Percentiles rank a stretch among this genome's conserved stretches.
phyloP scores from a whole-genome alignment of 1,284 basidiomycete genomes.

The Rhodotorula sp. region DNA sequence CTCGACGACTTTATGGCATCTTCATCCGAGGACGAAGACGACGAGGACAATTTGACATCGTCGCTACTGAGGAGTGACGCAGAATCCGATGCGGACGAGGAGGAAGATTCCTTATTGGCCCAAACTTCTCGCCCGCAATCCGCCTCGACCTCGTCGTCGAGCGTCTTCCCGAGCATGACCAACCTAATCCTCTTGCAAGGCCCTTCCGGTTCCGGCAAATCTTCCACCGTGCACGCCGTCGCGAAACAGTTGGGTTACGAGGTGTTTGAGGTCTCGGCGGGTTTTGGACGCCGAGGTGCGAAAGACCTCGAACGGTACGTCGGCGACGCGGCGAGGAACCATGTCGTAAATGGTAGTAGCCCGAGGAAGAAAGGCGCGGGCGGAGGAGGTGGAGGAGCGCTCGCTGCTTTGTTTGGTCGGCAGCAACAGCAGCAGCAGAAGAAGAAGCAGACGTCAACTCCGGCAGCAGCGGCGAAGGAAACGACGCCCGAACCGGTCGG shows the following conservation, averaged over 20 bases:
- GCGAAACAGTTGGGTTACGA: slow-evolving; percentile 92
- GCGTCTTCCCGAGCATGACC: slow-evolving; percentile 58
- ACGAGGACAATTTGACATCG: slow-evolving; percentile 18
- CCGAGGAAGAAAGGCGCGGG: slow-evolving; percentile 18
- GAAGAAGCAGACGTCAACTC: neutral
- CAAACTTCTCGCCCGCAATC: too few relatives aligned
- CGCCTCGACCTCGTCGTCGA: neutral
- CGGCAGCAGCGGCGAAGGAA: slow-evolving; percentile 11
- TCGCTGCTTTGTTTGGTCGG: slow-evolving; percentile 22
- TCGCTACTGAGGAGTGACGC: slow-evolving; percentile 16
- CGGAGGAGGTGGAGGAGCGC: slow-evolving; percentile 2
- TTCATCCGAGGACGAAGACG: slow-evolving; percentile 45
- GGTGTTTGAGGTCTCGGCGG: slow-evolving; percentile 96
- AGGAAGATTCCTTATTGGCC: slow-evolving; percentile 6
- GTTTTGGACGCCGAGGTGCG: slow-evolving; percentile 80
- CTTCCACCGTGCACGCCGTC: slow-evolving; percentile 86
- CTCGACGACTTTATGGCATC: slow-evolving; percentile 47
- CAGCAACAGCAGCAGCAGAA: slow-evolving; percentile 3
- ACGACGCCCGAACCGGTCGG: neutral
- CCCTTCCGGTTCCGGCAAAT: slow-evolving; percentile 84
- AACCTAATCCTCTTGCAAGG: slow-evolving; percentile 84
- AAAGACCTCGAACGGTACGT: slow-evolving; percentile 75
- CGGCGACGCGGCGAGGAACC: slow-evolving; percentile 90
- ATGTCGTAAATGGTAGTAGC: slow-evolving; percentile 58
- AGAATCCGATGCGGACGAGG: neutral